Evolutionary conservation across 768 basidiomycete species (phyloP), one percentile per base, ranked within the genome.

Genomic region (Coprinopsis sp.): DNA sequence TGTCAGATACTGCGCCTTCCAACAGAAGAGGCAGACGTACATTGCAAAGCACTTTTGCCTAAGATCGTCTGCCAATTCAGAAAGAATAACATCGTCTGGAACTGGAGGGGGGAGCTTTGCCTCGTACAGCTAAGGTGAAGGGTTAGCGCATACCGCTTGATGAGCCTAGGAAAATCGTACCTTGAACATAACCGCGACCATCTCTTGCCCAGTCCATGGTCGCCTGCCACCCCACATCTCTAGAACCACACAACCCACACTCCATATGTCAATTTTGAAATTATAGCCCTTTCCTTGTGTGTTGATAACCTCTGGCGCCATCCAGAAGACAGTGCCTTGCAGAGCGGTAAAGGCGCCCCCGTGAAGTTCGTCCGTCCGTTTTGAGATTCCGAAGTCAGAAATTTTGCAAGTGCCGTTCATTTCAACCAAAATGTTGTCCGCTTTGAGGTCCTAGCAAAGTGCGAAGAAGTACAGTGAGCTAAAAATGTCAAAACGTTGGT

Each of bases 301-400:
- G 51, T 91, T 84, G 50, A 92, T 79, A 44, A 96, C 91, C 69
- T 92, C 94, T 0, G 94, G 94, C 8, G 94, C 94, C 95, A 98
- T 97, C 95, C 96, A 99, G 64, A 96, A 98, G 28, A 98, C 88
- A 16, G 94, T 94, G 21, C 96, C 96, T 63, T 92, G 89, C 91
- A 99, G 93, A 18, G 90, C 88, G 2, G 93, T 95, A 52, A 80
- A 83, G 40, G 87, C 87, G n/a, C 80, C 87, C 56, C 79, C 79
- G 43, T 82, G 82, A 42, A 87, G 78, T 51, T 96, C 91, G 51
- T 88, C 91, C 51, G 83, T 92, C 51, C 90, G 79, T 67, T 97
- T 98, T n/a, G 92, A 95, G 47, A 98, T 97, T 33, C 96, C 96
- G 59, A 98, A 97, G 64, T 96, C 93, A 1, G 90, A 94, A 42